Base-by-base conservation (phyloP, 176 grass and related monocot species). In the Rhynchospora breviuscula region DNA sequence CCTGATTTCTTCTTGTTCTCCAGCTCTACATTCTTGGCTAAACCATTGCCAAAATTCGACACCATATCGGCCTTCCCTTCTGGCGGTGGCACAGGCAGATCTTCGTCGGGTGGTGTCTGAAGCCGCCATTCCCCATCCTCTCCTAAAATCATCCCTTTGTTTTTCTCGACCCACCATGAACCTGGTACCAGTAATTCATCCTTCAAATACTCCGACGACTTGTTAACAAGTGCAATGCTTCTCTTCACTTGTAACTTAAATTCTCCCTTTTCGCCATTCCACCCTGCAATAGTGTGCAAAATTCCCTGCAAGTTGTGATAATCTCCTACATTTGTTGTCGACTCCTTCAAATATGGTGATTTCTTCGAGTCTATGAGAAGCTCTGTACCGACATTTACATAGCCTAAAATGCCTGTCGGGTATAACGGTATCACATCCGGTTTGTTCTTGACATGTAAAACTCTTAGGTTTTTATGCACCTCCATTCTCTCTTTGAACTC, bases 261-360 rank as follows among this genome's bases (percentile, higher is more conserved):
- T 84, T 89, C 90, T 13, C 53, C 81, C 25, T 89, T 82, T 79
- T 94, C 63, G 2, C 94, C 88, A 10, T 84, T 89, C 92, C 92
- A 97, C 0, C 90, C 94, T 0, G 90, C 94, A 81, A 94, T 90
- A 15, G 83, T 87, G 59, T 94, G 92, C 83, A 97, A 87, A 51
- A 94, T 94, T 15, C 90, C 95, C 86, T 97, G 95, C 82, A 98
- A 79, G 79, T 98, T 98, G 85, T 98, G 95, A 72, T 89, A 98
- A 86, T 98, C 90, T n/a, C 89, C 73, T 2, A 85, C 0, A 84
- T 88, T 93, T 15, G 11, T 90, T 52, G 65, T 84, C 18, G 89
- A 78, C 3, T 85, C 31, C 82, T 93, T 98, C 51, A 98, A 57
- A 85, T 85, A 89, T 18, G 95, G 89, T 15, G 92, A 98, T 85